Evolutionary conservation across 2,329 filamentous ascomycete species (phyloP), one percentile per base, ranked within the genome.

Genomic region (Amesomyces nigricolor): DNA sequence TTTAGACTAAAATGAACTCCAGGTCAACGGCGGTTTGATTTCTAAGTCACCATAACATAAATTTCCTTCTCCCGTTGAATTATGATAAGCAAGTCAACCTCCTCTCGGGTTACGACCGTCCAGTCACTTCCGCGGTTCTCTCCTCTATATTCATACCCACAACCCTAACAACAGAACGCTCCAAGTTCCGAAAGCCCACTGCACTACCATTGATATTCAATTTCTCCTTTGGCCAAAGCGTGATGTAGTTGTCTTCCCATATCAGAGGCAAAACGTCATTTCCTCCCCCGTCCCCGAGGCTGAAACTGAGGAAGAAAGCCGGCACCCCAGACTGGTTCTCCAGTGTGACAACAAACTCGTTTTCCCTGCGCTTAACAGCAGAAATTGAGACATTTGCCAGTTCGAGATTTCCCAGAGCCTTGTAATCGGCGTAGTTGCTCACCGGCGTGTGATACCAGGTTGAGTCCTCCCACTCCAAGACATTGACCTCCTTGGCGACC

Each of bases 191-290:
- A 17, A 8, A 10, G 42, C 17, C 44, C 2, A 57, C 32, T 0
- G 32, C 10, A 14, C 8, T 54, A 4, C 53, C 61, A 3, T 14
- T 53, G 48, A 80, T 17, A 8, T 65, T 67, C 5, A 82, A 44
- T 51, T 68, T 75, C 69, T 86, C 82, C 1, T 70, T 66, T 0
- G 82, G 80, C 73, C 78, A 83, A 9, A 86, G 66, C 1, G 81
- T 84, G 11, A 86, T 70, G 58, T 85, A 86, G 57, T 86, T 86
- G 58, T 85, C 82, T 0, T 76, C 77, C 81, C 82, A 86, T 17
- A 71, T 70, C 0, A 81, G 73, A 0, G 81, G 79, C 4, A 74
- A 59, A 0, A 83, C 70, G 49, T 82, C 78, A 0, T 68, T 60
- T 0, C 73, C 73, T 0, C 65, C 56, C 2, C 52, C 58, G 57